A percentile compares a stretch with the other conserved stretches of the same genome.
phyloP scores from a whole-genome alignment of 1,284 basidiomycete genomes.

The Irpex sp. region DNA sequence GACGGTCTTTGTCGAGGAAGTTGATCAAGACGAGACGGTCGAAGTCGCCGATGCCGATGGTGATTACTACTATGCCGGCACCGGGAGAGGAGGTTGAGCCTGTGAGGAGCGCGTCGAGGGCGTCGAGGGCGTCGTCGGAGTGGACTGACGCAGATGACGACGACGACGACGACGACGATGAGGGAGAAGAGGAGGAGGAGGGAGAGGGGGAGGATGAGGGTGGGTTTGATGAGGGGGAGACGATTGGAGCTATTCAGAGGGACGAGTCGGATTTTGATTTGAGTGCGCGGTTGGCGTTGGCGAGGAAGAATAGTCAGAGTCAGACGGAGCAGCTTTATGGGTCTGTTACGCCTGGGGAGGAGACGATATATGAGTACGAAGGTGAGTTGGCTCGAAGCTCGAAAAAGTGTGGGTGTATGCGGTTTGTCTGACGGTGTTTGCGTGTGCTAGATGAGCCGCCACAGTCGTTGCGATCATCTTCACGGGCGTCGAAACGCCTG shows the following conservation, averaged over 20 bases:
- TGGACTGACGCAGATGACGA: conserved; percentile 46
- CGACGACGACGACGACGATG: conserved; percentile 21
- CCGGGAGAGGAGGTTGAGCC: conserved; percentile 43
- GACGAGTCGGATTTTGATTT: conserved; percentile 74
- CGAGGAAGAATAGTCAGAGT: conserved; percentile 76
- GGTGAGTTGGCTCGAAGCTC: conserved; percentile 3
- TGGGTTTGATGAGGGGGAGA: conserved; percentile 17
- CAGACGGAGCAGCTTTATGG: conserved; percentile 50
- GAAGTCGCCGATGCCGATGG: conserved; percentile 43
- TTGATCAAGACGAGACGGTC: conserved; percentile 58
- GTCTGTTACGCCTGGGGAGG: conserved; percentile 45
- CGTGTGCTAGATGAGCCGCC: conserved; percentile 55
- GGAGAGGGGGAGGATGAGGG: background rate
- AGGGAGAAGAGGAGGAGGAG: too few relatives aligned
- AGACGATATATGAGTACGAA: conserved; percentile 73
- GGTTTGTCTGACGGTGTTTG: background rate
- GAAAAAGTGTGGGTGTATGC: background rate
- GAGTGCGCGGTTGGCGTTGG: conserved; percentile 69
- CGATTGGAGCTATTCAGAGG: conserved; percentile 32
- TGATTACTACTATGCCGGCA: conserved; percentile 20
- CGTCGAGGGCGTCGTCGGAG: conserved; percentile 15
- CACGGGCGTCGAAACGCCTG: conserved; percentile 29
- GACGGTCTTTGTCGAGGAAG: conserved; percentile 41
- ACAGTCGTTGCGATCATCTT: conserved; percentile 46
- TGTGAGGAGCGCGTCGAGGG: conserved; percentile 16